Evolutionary conservation across 2,329 filamentous ascomycete species (phyloP).

Genomic region (Cryphonectria radicalis): DNA sequence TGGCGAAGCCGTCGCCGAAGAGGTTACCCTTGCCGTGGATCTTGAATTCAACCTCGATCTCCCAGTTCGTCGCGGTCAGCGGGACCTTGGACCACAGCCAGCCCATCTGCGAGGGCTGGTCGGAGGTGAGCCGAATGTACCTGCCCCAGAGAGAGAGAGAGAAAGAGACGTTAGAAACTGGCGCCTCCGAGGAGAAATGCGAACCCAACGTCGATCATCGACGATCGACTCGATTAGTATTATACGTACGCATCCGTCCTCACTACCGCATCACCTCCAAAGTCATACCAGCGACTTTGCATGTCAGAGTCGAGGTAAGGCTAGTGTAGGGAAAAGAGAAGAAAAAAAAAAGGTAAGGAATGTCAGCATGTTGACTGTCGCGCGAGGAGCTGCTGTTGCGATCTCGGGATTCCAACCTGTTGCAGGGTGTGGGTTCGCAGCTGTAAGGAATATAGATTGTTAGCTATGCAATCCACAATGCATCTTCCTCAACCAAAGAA

Average conservation of each 20-base stretch:
- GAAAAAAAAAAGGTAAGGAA: neutral
- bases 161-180: constrained; percentile 14
- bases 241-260: constrained; percentile 66
- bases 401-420: constrained; percentile 62
- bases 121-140: constrained; percentile 90
- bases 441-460: constrained; percentile 47
- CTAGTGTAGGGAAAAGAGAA: constrained; percentile 57
- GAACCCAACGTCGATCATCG: neutral
- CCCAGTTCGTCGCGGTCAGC: constrained; percentile 97
- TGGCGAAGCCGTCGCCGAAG: constrained; percentile 93
- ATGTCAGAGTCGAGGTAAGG: constrained; percentile 98
- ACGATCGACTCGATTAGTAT: constrained; percentile 21
- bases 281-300: constrained; percentile 99
- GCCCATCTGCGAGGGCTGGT: constrained; percentile 86
- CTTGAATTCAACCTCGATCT: constrained; percentile 95
- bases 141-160: constrained; percentile 46
- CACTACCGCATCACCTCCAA: constrained; percentile 92
- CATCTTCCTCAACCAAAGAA: neutral
- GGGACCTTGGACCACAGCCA: constrained; percentile 95
- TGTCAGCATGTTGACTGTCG: constrained; percentile 32
- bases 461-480: constrained; percentile 6
- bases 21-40: constrained; percentile 87
- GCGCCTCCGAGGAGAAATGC: neutral
- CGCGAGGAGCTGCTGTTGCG: constrained; percentile 11
- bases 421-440: constrained; percentile 84